These are phyloP conservation scores for Citrus australasica DNA, from an alignment of 345 rosid genomes.

Conservation along the genomic window DNA sequence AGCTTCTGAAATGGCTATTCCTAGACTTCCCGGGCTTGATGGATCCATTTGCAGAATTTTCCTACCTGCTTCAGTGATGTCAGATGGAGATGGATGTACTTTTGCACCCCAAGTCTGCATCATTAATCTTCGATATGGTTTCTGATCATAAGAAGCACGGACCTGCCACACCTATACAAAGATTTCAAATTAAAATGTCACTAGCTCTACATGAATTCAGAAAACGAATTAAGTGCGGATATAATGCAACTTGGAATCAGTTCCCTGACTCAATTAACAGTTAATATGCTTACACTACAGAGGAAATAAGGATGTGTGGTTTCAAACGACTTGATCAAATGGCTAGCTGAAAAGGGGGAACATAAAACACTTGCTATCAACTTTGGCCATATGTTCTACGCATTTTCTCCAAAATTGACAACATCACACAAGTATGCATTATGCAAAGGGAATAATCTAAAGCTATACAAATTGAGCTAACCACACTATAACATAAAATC, in stretches of 20 bases:
- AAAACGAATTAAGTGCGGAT: too few species aligned
- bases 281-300: too few species aligned
- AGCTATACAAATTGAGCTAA: background rate
- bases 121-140: slow-evolving; percentile 91
- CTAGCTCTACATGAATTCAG: background rate
- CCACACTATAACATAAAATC: too few species aligned
- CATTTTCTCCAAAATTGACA: too few species aligned
- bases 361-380: too few species aligned
- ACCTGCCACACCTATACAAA: slow-evolving; percentile 86
- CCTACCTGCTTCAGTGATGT: slow-evolving; percentile 64
- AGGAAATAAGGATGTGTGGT: background rate
- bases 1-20: slow-evolving; percentile 97
- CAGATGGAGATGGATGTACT: slow-evolving; percentile 88
- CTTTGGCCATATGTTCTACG: too few species aligned
- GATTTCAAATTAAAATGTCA: background rate
- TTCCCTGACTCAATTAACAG: too few species aligned
- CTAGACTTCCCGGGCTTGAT: slow-evolving; percentile 80
- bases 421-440: too few species aligned
- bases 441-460: background rate
- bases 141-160: slow-evolving; percentile 86
- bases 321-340: background rate
- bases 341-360: too few species aligned
- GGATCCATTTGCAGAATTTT: slow-evolving; percentile 68
- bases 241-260: background rate
- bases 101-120: slow-evolving; percentile 99